Base-by-base conservation (phyloP, 352 stramenopile species). In the Pythium rishiriense region DNA sequence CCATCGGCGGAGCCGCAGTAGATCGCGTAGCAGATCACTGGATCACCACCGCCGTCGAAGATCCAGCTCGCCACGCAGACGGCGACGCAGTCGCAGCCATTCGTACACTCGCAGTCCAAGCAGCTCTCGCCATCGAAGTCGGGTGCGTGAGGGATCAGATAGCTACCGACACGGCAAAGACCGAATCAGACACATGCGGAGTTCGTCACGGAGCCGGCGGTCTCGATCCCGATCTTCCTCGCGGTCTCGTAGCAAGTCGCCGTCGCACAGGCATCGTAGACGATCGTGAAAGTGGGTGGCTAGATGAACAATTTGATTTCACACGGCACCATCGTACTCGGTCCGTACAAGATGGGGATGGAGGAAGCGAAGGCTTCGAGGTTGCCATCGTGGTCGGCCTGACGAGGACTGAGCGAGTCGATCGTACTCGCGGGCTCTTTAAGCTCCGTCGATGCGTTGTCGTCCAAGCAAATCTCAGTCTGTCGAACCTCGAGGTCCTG, bases 281-380 rank as follows among this genome's bases (percentile, higher is more conserved):
- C n/a, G 39, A 10, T 46, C 41, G n/a, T 24, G 11, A 47, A 8
- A 25, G 3, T 26, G 19, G 19, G 5, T 17, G 8, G 14, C 41
- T 7, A 26, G 41, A 15, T 4, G n/a, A 17, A 47, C 1, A 47
- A 24, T 17, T 25, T 28, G 43, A 19, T 39, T 12, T 31, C 35
- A 45, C 26, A 69, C 6, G 62, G 31, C 3, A 84, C 28, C 9
- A 84, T 54, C 4, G 64, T 63, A 25, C 75, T 83, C 19, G 57
- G 31, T 1, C 64, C 69, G 42, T 75, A 59, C 10, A 83, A 61
- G 28, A 83, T 60, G 3, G 52, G 24, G 28, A 70, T 59, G 4
- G 78, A 83, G 9, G 73, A 75, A 35, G 64, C 74, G 11, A 56
- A 57, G 9, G 60, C 52, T 22, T 64, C 54, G 17, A 82, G 58